phyloP scores from a whole-genome alignment of 129 eudicot species.

The Tagetes erecta region DNA sequence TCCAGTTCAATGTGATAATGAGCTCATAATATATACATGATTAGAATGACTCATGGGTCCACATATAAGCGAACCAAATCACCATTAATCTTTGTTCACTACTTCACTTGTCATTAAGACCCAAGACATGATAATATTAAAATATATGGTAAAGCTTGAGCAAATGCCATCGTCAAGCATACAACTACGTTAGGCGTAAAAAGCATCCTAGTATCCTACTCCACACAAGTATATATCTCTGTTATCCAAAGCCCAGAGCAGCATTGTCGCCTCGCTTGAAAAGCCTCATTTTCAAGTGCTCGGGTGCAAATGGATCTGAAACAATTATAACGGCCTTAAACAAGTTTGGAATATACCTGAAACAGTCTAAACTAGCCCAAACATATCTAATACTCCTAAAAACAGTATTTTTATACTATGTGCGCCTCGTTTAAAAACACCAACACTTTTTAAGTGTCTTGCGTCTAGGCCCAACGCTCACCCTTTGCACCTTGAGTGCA shows the following conservation, averaged over 20 bases:
- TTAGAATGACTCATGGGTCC: not conserved
- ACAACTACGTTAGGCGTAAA: not conserved
- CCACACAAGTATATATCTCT: not conserved
- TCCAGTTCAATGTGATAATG: not conserved
- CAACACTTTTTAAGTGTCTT: too few species aligned
- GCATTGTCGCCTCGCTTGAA: too few species aligned
- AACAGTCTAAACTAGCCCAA: too few species aligned
- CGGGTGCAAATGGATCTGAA: too few species aligned
- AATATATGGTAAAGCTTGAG: not conserved
- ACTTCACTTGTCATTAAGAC: not conserved
- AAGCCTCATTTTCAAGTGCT: too few species aligned
- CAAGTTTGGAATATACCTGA: too few species aligned
- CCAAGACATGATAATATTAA: slow-evolving; percentile 8
- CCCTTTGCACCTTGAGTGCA: too few species aligned
- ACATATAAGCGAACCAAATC: not conserved
- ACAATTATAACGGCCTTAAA: too few species aligned
- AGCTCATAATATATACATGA: not conserved
- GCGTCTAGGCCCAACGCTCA: too few species aligned
- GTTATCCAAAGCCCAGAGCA: not conserved
- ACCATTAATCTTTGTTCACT: not conserved
- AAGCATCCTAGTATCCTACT: not conserved
- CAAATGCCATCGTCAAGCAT: not conserved
- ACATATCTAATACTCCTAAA: too few species aligned
- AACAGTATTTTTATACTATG: too few species aligned
- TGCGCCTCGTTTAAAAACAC: too few species aligned